Conservation (phyloP, 179 eudicot genomes). For the Gypsophila paniculata region DNA sequence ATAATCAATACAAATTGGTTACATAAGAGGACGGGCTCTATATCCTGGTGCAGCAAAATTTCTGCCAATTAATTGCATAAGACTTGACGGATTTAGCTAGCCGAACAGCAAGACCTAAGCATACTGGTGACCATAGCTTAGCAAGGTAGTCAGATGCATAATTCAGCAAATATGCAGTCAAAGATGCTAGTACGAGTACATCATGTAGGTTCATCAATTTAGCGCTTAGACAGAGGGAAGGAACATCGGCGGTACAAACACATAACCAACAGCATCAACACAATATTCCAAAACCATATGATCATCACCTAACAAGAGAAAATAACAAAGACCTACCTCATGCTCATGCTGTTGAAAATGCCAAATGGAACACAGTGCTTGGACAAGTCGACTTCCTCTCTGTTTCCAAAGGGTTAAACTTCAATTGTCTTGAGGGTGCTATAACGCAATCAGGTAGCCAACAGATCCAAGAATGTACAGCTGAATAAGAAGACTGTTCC, state of each 20-base stretch:
- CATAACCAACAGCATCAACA: constrained; percentile 12
- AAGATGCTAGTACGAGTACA: neutral
- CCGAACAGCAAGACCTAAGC: neutral
- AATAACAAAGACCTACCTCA: constrained; percentile 27
- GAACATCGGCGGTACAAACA: neutral
- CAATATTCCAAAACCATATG: constrained; percentile 1
- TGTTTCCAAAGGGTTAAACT: constrained; percentile 3
- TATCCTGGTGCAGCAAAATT: neutral
- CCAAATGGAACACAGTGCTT: constrained; percentile 15
- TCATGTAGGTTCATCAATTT: neutral
- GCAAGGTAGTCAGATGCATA: too few relatives aligned
- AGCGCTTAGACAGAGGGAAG: neutral
- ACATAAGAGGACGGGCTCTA: neutral
- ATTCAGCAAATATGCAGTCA: neutral
- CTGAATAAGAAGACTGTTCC: constrained; percentile 25
- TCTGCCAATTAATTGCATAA: neutral
- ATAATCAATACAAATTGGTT: neutral
- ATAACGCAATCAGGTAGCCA: constrained; percentile 20
- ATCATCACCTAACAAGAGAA: neutral
- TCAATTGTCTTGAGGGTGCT: constrained; percentile 21
- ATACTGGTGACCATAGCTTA: neutral
- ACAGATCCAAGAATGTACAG: constrained; percentile 29
- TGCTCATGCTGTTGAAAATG: constrained; percentile 7
- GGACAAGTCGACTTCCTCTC: constrained; percentile 14
- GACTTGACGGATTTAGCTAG: neutral